These are phyloP conservation scores for Ascocoryne sarcoides DNA, from an alignment of 2,329 filamentous ascomycete genomes.

Conservation along the genomic window DNA sequence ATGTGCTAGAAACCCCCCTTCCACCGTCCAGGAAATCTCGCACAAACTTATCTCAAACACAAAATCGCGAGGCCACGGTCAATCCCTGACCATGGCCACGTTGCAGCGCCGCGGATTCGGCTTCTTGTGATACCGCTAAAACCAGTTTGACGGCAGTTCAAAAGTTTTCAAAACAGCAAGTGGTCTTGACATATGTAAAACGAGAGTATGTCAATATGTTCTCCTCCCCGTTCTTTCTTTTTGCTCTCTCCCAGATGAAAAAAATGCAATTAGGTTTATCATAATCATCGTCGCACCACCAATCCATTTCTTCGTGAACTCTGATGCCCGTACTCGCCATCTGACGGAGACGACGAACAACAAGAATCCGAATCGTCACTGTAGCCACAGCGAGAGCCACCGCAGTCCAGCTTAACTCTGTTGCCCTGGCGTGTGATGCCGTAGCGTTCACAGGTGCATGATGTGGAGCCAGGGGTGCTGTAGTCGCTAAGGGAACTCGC, in stretches of 20 bases:
- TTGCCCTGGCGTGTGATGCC: constrained; percentile 90
- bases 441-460: constrained; percentile 92
- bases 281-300: constrained; percentile 37
- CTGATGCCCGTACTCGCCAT: constrained; percentile 50
- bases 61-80: constrained; percentile 21
- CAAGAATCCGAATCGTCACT: constrained; percentile 60
- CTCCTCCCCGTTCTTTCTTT: constrained; percentile 8
- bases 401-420: constrained; percentile 93
- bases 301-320: constrained; percentile 56
- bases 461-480: constrained; percentile 69
- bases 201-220: constrained; percentile 13
- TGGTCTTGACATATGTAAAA: constrained; percentile 24
- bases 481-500: constrained; percentile 59
- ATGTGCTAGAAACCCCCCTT: background rate
- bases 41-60: constrained; percentile 14
- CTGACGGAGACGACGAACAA: constrained; percentile 47
- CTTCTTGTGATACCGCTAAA: constrained; percentile 21
- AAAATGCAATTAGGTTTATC: constrained; percentile 3
- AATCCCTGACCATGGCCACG: too few species aligned
- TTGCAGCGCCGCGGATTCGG: constrained; percentile 24
- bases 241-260: constrained; percentile 7
- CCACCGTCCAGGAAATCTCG: constrained; percentile 9
- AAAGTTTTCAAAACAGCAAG: constrained; percentile 19
- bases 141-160: constrained; percentile 19
- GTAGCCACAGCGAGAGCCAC: constrained; percentile 79